These are phyloP conservation scores for Pleurotus pulmonarius DNA, from an alignment of 768 basidiomycete species.

Conservation along the genomic window DNA sequence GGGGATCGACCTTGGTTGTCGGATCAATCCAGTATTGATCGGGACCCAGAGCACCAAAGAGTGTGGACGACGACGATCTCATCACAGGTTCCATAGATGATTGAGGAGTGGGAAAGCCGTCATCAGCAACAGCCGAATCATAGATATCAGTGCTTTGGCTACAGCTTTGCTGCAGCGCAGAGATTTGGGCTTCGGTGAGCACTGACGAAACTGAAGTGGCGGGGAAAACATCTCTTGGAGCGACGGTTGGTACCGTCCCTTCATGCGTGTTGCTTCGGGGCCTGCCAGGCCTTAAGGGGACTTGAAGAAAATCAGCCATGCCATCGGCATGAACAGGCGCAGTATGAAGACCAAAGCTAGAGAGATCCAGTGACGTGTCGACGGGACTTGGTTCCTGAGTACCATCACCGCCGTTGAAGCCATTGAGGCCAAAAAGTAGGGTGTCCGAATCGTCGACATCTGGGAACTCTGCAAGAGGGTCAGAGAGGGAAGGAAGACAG, in stretches of 20 bases:
- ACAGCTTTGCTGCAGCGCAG: neutral
- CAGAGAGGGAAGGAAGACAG: neutral
- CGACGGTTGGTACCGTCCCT: slow-evolving; percentile 1
- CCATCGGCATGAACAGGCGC: neutral
- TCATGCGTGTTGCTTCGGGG: slow-evolving; percentile 1
- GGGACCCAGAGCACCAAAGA: neutral
- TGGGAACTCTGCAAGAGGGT: neutral
- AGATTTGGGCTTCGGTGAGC: neutral
- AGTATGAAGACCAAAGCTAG: neutral
- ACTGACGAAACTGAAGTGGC: neutral
- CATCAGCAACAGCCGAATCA: slow-evolving; percentile 2
- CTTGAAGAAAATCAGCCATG: neutral
- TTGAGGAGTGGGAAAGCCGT: slow-evolving; percentile 1
- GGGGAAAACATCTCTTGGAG: slow-evolving; percentile 4
- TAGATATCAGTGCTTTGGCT: neutral
- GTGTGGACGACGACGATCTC: neutral
- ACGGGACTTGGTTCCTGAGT: neutral
- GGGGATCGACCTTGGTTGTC: neutral
- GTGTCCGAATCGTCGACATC: neutral
- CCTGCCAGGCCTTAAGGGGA: slow-evolving; percentile 15
- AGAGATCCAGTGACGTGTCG: neutral
- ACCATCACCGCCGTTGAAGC: neutral
- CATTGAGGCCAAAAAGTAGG: neutral
- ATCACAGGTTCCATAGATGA: neutral
- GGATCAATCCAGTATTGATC: neutral